Percentiles rank a stretch among this genome's conserved stretches.
Conservation (phyloP, 768 basidiomycete species). For the Hypholoma fasciculare region DNA sequence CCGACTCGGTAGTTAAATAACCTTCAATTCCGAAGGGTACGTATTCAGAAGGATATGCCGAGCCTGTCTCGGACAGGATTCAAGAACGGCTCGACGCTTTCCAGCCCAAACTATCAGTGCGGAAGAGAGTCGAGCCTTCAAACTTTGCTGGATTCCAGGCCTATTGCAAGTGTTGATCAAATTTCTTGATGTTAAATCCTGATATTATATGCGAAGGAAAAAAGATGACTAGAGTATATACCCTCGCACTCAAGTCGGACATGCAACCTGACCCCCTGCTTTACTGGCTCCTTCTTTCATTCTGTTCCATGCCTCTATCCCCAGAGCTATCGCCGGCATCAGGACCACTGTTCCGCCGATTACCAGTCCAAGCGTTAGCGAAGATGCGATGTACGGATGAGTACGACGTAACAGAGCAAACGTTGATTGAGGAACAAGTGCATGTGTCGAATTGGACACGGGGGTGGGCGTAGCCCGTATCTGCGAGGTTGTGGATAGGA, state of each 20-base stretch:
- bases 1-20: no score
- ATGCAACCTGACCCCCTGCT: neutral
- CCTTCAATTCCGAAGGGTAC: no score
- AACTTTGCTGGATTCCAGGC: no score
- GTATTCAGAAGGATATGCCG: no score
- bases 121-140: no score
- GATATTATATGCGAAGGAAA: neutral
- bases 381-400: conserved; percentile 27
- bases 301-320: conserved; percentile 23
- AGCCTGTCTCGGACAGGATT: no score
- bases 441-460: conserved; percentile 8
- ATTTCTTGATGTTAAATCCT: neutral
- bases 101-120: no score
- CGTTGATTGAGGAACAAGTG: conserved; percentile 7
- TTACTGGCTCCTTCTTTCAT: conserved; percentile 2
- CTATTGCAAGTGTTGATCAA: no score
- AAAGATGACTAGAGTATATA: neutral
- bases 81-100: no score
- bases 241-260: neutral
- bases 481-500: neutral
- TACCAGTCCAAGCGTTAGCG: conserved; percentile 23
- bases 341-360: conserved; percentile 27
- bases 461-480: neutral
- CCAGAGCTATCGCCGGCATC: conserved; percentile 21
- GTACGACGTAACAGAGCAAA: conserved; percentile 18